A percentile compares a stretch with the other conserved stretches of the same genome.
Conservation (phyloP, 108 stramenopile species). For the Nannochloropsis oceanica region DNA sequence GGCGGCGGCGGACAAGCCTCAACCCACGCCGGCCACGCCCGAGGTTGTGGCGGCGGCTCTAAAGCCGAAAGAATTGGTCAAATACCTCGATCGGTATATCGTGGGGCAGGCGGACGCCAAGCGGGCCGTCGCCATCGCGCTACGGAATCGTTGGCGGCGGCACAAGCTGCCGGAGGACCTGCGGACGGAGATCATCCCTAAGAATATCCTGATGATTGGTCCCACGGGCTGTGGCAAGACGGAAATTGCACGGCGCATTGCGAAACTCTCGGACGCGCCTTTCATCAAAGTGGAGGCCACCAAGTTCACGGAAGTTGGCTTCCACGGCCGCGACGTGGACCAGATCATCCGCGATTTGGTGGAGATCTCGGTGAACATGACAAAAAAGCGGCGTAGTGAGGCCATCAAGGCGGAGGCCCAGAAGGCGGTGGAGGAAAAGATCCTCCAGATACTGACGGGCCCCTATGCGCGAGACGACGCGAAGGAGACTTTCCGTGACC, state of each 20-base stretch:
- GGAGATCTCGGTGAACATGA: conserved; percentile 76
- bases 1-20: not conserved
- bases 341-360: conserved; percentile 96
- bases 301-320: conserved; percentile 99
- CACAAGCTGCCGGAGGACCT: conserved; percentile 70
- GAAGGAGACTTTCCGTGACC: conserved; percentile 53
- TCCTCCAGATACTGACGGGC: conserved; percentile 73
- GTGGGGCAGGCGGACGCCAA: conserved; percentile 91
- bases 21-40: not conserved
- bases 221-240: conserved; percentile 98
- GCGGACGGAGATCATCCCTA: conserved; percentile 81
- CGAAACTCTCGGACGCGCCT: conserved; percentile 90
- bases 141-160: conserved; percentile 95
- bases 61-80: conserved; percentile 23
- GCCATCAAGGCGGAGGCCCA: conserved; percentile 51
- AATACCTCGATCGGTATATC: conserved; percentile 43
- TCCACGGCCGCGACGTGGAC: conserved; percentile 96
- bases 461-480: conserved; percentile 35
- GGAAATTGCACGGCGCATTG: conserved; percentile 92
- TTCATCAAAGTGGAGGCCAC: conserved; percentile 99
- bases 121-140: conserved; percentile 90
- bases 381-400: conserved; percentile 68
- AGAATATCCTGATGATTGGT: conserved; percentile 98
- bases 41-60: conserved; percentile 20
- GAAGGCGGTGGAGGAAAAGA: conserved; percentile 51